phyloP scores from a whole-genome alignment of 352 stramenopile species.

The Phytopythium montanum region DNA sequence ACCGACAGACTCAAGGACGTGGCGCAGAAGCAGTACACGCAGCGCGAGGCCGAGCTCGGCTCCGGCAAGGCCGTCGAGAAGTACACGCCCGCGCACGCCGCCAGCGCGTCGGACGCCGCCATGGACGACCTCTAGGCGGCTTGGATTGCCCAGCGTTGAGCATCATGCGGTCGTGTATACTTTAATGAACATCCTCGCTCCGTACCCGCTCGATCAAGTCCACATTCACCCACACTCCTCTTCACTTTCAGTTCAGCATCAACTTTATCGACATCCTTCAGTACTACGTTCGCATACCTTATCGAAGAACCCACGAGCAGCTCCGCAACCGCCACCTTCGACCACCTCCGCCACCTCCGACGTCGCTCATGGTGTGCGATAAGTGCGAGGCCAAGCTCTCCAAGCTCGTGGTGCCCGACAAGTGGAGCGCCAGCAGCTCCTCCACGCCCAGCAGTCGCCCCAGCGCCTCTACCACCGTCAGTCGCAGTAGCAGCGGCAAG shows the following conservation, averaged over 20 bases:
- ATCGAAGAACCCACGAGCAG: neutral
- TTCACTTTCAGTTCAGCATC: neutral
- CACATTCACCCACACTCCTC: neutral
- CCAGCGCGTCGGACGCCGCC: conserved; percentile 20
- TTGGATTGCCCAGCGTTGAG: neutral
- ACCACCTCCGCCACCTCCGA: neutral
- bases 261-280: neutral
- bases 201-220: neutral
- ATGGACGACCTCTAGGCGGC: conserved; percentile 64
- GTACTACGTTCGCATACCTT: neutral
- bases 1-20: conserved; percentile 76
- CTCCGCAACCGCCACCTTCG: neutral
- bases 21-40: conserved; percentile 88
- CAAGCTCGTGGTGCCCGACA: conserved; percentile 71
- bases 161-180: conserved; percentile 17
- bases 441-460: conserved; percentile 36
- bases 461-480: conserved; percentile 46
- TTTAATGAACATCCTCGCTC: conserved; percentile 13
- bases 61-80: conserved; percentile 71
- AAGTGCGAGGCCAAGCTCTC: conserved; percentile 78
- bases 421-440: conserved; percentile 62
- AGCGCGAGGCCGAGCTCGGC: conserved; percentile 74
- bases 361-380: conserved; percentile 55
- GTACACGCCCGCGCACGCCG: conserved; percentile 55
- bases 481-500: conserved; percentile 45